Evolutionary conservation across 129 eudicot genomes (phyloP).

Genomic region (Flaveria linearis): DNA sequence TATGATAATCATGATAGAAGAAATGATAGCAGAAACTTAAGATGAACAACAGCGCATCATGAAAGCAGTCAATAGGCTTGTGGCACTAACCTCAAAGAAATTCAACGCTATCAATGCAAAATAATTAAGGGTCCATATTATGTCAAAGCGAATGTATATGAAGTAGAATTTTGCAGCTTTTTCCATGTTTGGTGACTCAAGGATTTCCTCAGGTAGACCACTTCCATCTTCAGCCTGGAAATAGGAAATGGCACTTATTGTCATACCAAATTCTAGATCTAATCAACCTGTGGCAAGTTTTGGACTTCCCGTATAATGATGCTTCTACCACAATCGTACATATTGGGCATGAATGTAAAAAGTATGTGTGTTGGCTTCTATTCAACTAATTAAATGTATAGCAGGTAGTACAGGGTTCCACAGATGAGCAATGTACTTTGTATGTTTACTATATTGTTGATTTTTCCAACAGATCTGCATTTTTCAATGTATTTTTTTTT

Average conservation of each 20-base stretch:
- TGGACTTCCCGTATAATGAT: background rate
- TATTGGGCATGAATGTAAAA: background rate
- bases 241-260: constrained; percentile 5
- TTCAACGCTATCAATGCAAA: constrained; percentile 75
- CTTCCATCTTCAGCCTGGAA: constrained; percentile 94
- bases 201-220: constrained; percentile 91
- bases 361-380: background rate
- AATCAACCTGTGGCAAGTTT: background rate
- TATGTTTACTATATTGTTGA: background rate
- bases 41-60: background rate
- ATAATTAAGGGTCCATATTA: constrained; percentile 78
- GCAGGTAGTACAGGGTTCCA: too few relatives aligned
- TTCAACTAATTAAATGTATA: background rate
- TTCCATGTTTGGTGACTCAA: constrained; percentile 62
- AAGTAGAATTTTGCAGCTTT: constrained; percentile 70
- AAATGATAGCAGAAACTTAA: background rate
- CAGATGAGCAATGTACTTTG: background rate
- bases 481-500: background rate
- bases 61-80: constrained; percentile 1
- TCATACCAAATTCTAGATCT: constrained; percentile 8
- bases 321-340: background rate
- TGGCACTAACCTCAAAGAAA: constrained; percentile 75
- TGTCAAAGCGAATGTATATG: constrained; percentile 58
- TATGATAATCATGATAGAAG: constrained; percentile 1
- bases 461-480: background rate